Base-by-base conservation (phyloP, 2,329 filamentous ascomycete species). In the Sporothrix inflata region DNA sequence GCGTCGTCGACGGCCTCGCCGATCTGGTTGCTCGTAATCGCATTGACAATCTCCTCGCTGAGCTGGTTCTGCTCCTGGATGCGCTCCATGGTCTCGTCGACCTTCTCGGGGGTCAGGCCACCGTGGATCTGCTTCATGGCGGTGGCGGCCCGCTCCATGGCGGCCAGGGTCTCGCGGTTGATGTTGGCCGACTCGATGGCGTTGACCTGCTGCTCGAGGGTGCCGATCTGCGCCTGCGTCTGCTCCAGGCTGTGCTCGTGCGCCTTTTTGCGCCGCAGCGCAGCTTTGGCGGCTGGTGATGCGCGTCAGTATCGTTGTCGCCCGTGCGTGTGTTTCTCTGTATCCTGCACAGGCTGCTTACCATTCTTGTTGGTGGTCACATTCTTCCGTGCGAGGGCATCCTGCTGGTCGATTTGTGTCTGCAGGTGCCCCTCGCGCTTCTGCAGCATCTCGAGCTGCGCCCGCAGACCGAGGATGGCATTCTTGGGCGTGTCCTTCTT, bases 181-280 rank as follows among this genome's bases (percentile, higher is more conserved):
- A 99, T 98, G 81, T 98, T 99, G 74, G 96, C 96, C 65, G 94
- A 94, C 83, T 99, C 96, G 85, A 99, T 98, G 73, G 93, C 91
- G 82, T 96, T 96, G 79, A 98, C 97, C 82, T 99, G 94, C 79
- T 94, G 92, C 82, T 99, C 96, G 60, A 99, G 87, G 27, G 96
- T 97, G 78, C 90, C 89, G 79, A 98, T 97, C 83, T 98, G 95
- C 42, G 92, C 89, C 73, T 89, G 88, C 1, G 95, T 98, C 83
- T 98, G 94, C 76, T 97, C 94, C 73, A 98, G 89, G 72, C 93
- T 93, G 82, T 94, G 92, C 82, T 98, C 94, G 79, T 96, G 93
- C 77, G 90, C 87, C 88, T 99, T 98, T 89, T 98, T 98, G 82
- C 95, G 91, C 85, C 93, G 90, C 75, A 99, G 85, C 53, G 96